Evolutionary conservation across 345 rosid species (phyloP).

Genomic region (Moricandia arvensis): DNA sequence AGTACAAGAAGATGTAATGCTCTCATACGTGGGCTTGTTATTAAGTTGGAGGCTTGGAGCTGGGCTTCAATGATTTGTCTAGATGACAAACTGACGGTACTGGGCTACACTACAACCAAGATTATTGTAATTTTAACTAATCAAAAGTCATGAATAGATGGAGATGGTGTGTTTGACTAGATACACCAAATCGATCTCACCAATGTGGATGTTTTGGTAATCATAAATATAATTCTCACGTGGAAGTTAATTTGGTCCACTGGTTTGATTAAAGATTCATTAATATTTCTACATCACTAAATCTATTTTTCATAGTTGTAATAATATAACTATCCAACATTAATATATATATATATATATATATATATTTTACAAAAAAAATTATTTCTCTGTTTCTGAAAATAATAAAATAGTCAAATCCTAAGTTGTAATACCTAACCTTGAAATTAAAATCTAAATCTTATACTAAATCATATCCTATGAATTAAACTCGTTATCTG

Average conservation of each 20-base stretch:
- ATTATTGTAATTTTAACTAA: neutral
- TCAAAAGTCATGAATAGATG: neutral
- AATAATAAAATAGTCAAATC: neutral
- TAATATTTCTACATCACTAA: too few relatives aligned
- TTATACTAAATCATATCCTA: neutral
- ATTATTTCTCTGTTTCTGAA: neutral
- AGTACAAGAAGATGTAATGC: slow-evolving; percentile 6
- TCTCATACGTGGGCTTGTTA: neutral
- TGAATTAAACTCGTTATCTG: neutral
- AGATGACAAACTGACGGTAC: neutral
- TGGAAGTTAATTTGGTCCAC: too few relatives aligned
- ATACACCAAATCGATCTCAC: too few relatives aligned
- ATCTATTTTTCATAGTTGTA: too few relatives aligned
- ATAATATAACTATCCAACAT: too few relatives aligned
- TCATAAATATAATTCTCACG: neutral
- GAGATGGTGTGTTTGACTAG: too few relatives aligned
- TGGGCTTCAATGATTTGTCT: neutral
- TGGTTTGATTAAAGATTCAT: too few relatives aligned
- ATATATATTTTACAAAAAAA: too few relatives aligned
- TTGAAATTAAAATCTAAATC: neutral
- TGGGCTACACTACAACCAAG: neutral
- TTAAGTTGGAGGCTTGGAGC: neutral
- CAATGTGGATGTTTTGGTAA: neutral
- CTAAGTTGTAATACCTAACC: neutral
- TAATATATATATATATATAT: too few relatives aligned